Base-by-base conservation (phyloP, 2,329 filamentous ascomycete species). In the Fusarium virguliforme region DNA sequence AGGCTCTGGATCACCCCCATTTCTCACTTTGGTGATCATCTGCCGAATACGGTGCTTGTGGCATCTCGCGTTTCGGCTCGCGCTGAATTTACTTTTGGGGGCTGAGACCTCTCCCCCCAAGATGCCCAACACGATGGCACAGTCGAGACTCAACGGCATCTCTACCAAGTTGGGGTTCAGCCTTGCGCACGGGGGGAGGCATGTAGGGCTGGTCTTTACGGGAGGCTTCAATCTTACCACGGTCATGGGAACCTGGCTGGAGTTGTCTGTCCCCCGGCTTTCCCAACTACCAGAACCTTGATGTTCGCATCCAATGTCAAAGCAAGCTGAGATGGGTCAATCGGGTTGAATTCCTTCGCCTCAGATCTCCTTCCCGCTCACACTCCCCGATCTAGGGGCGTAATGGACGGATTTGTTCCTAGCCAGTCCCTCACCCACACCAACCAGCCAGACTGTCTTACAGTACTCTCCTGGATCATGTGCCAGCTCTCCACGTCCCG, bases 331-430 rank as follows among this genome's bases (percentile, higher is more conserved):
- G 26, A 55, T 41, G 18, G 41, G 51, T 51, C 68, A 71, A 71
- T 71, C 56, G 68, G 68, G 51, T 40, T 51, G 62, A 35, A 58
- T 59, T 48, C 57, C 34, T 18, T 10, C 38, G 15, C 24, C 43
- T 71, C 51, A 57, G 30, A 71, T 65, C 68, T 72, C 41, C 24
- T 40, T 72, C 68, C 68, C 61, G 68, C 68, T 68, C 65, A 46
- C 64, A 58, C 64, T 68, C 28, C 60, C 51, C 40, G 30, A 69
- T 24, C 54, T 53, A 37, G 34, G 18, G 43, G 32, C 57, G 10
- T 30, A 48, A 38, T 24, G n/a, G 7, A 9, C 65, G 58, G 65
- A 70, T 48, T 43, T 12, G 46, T 60, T 60, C 68, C 48, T 41
- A 66, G 43, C 67, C 68, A 68, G 55, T 68, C 41, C 38, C 32